Conservation (phyloP, 2,329 filamentous ascomycete species). For the Neofusicoccum sp. region DNA sequence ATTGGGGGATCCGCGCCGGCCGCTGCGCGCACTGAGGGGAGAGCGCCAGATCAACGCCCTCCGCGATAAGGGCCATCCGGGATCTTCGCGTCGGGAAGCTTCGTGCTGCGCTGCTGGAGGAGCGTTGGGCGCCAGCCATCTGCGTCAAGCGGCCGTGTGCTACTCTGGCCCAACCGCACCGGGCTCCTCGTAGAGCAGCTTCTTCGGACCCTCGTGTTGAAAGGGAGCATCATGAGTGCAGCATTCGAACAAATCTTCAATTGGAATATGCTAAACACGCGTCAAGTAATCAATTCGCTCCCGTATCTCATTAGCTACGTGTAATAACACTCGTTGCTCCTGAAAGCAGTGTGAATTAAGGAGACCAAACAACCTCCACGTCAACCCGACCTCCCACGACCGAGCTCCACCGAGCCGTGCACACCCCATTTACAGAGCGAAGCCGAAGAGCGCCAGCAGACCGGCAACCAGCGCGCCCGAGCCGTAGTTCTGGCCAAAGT, state of each 20-base stretch:
- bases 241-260: background rate
- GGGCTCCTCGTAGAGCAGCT: background rate
- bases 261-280: constrained; percentile 1
- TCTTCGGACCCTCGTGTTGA: background rate
- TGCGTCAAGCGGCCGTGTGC: background rate
- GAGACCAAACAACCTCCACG: background rate
- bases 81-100: background rate
- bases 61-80: background rate
- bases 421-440: constrained; percentile 54
- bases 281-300: constrained; percentile 8
- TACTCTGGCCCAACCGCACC: background rate
- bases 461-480: constrained; percentile 56
- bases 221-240: too few relatives aligned
- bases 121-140: background rate
- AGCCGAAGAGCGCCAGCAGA: constrained; percentile 59
- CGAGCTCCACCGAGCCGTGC: background rate
- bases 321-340: constrained; percentile 16
- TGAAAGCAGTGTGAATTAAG: constrained; percentile 14
- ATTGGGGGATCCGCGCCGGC: constrained; percentile 13
- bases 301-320: constrained; percentile 22
- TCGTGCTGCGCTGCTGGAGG: background rate
- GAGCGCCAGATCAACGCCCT: constrained; percentile 7
- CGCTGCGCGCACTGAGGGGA: background rate
- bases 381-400: background rate
- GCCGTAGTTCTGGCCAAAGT: constrained; percentile 53